These are phyloP conservation scores for Platismatia glauca DNA, from an alignment of 495 filamentous ascomycete genomes.

Conservation along the genomic window DNA sequence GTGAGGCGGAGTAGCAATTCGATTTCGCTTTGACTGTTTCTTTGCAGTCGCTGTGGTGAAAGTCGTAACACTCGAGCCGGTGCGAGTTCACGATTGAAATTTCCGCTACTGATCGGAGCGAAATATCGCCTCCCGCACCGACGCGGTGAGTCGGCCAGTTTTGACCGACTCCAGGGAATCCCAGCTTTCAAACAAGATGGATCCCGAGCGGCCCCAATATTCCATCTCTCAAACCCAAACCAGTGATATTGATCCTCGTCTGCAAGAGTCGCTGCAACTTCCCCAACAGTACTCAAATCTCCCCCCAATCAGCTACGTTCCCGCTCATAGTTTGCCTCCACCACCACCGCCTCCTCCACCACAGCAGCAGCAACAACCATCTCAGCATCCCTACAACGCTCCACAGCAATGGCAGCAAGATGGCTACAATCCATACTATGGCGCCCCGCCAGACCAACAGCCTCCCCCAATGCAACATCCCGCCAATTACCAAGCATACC, in stretches of 20 bases:
- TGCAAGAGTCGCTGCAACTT: constrained; percentile 8
- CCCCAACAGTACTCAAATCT: constrained; percentile 3
- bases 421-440: constrained; percentile 13
- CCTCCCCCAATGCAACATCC: constrained; percentile 19
- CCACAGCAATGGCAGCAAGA: constrained; percentile 14
- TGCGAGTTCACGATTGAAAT: no score
- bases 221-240: constrained; percentile 7
- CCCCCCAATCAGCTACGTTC: constrained; percentile 2
- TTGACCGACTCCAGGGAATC: constrained; percentile 4
- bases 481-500: constrained; percentile 11
- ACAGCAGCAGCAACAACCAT: constrained; percentile 9
- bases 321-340: background rate
- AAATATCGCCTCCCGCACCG: constrained; percentile 12
- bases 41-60: background rate
- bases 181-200: background rate
- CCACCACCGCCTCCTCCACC: constrained; percentile 4
- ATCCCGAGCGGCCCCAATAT: constrained; percentile 6
- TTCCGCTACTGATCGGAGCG: background rate
- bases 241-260: constrained; percentile 17
- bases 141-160: constrained; percentile 10
- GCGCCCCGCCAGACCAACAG: constrained; percentile 5
- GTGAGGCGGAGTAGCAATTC: background rate
- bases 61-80: no score
- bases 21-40: background rate
- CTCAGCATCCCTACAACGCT: constrained; percentile 6